Base-by-base conservation (phyloP, 768 basidiomycete species). In the Boletales sp. region DNA sequence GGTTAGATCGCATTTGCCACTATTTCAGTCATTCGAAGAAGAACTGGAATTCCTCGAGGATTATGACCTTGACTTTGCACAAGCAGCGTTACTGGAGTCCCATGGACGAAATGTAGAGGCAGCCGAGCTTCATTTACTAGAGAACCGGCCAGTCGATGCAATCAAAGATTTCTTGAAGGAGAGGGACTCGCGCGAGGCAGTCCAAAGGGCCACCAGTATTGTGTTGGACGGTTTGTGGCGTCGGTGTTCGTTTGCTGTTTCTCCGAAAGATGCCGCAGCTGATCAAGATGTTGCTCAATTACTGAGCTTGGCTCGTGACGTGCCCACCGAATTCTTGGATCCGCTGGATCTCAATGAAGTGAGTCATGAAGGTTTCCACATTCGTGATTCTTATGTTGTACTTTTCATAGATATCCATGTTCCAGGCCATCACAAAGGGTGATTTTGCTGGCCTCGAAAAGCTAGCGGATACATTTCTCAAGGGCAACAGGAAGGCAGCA, bases 31-130 rank as follows among this genome's bases (percentile, higher is more conserved):
- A 1, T 64, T 72, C 0, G 78, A 86, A 19, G 80, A 83, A 19
- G 71, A 72, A 17, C 54, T 83, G n/a, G 74, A 77, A 34, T 87
- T 81, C 50, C 69, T 82, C 15, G 76, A 83, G 48, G 73, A 79
- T 5, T 72, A 73, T 39, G 76, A 76, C 35, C 64, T 87, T 8
- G 78, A 82, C 54, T 52, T 71, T 13, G 74, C 78, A 8, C 78
- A 71, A 7, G 76, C 77, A 0, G 62, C 65, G 0, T 54, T 85
- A 8, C 66, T 83, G 12, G 69, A 71, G 21, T 64, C 66, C 5
- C 67, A 74, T 11, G 74, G 72, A 14, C 69, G 71, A 52, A 71
- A 64, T 41, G 45, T 54, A 1, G 79, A 84, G 32, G 83, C 83
- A 0, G 82, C 81, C 1, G 70, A 77, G 17, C 57, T 82, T 15